A percentile compares a stretch with the other conserved stretches of the same genome.
Evolutionary conservation across 805 yeast species (phyloP).

Genomic region (Hanseniaspora meyeri): DNA sequence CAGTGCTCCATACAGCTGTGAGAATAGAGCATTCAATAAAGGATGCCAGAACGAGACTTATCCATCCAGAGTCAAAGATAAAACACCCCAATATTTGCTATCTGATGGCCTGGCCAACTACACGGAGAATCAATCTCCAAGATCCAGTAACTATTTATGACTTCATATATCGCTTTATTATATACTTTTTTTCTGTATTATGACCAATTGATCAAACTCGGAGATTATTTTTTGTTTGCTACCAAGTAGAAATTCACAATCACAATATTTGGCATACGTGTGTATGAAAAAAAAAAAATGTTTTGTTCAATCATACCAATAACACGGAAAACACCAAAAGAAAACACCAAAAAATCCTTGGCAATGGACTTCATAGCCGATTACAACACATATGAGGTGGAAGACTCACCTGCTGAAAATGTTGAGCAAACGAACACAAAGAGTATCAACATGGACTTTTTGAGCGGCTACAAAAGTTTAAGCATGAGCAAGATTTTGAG

Average conservation of each 20-base stretch:
- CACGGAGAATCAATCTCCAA: not conserved
- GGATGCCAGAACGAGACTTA: not conserved
- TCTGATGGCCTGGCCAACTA: not conserved
- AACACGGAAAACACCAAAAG: not conserved
- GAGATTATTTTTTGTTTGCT: not conserved
- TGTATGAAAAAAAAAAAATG: not conserved
- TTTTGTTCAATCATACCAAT: not conserved
- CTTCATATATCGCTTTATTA: not conserved
- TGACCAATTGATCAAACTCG: no score
- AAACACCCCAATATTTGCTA: not conserved
- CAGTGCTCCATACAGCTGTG: not conserved
- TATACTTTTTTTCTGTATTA: not conserved
- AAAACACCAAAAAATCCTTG: not conserved
- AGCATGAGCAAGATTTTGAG: constrained; percentile 5
- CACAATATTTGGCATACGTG: not conserved
- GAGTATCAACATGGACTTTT: constrained; percentile 5
- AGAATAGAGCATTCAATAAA: not conserved
- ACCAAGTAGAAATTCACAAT: not conserved
- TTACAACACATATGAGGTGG: constrained; percentile 6
- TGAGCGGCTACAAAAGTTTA: constrained; percentile 3
- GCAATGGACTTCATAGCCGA: constrained; percentile 10
- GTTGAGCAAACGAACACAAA: not conserved
- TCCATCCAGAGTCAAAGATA: not conserved
- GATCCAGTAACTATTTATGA: not conserved
- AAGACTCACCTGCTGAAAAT: not conserved